Conservation (phyloP, 768 basidiomycete genomes). For the Cubamyces lactineus region DNA sequence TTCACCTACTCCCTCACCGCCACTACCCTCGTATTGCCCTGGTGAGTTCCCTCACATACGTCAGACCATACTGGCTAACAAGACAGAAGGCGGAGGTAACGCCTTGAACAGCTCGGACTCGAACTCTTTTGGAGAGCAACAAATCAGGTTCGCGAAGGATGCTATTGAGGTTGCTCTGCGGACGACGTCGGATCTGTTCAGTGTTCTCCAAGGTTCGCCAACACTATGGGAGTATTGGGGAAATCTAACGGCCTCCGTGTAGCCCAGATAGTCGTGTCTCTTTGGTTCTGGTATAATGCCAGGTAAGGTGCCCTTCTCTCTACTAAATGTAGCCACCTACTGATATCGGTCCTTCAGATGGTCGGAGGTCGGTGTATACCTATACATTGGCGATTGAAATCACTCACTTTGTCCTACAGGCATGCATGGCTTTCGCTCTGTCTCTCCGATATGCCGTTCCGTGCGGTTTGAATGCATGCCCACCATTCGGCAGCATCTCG, state of each 20-base stretch:
- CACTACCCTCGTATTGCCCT: not conserved
- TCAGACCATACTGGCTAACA: not conserved
- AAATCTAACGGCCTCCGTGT: not conserved
- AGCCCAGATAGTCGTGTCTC: conserved; percentile 68
- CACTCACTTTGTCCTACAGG: conserved; percentile 39
- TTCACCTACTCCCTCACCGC: conserved; percentile 50
- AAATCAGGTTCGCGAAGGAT: conserved; percentile 58
- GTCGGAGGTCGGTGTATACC: conserved; percentile 57
- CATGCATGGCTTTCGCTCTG: conserved; percentile 61
- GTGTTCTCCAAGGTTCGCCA: conserved; percentile 60
- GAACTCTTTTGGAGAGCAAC: conserved; percentile 68
- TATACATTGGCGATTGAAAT: not conserved
- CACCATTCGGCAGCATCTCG: conserved; percentile 69
- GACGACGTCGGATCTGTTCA: conserved; percentile 57
- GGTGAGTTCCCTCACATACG: conserved; percentile 10
- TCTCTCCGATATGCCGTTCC: conserved; percentile 62
- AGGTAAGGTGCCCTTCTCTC: conserved; percentile 37
- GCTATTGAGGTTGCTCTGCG: conserved; percentile 51
- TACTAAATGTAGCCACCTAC: not conserved
- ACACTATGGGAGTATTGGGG: not conserved
- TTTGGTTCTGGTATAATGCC: conserved; percentile 78
- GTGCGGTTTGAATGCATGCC: conserved; percentile 69
- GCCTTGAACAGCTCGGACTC: conserved; percentile 48
- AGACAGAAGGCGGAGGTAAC: conserved; percentile 38
- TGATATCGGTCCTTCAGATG: conserved; percentile 47